Evolutionary conservation across 495 filamentous ascomycete genomes (phyloP).

Genomic region (Neurospora hispaniola): DNA sequence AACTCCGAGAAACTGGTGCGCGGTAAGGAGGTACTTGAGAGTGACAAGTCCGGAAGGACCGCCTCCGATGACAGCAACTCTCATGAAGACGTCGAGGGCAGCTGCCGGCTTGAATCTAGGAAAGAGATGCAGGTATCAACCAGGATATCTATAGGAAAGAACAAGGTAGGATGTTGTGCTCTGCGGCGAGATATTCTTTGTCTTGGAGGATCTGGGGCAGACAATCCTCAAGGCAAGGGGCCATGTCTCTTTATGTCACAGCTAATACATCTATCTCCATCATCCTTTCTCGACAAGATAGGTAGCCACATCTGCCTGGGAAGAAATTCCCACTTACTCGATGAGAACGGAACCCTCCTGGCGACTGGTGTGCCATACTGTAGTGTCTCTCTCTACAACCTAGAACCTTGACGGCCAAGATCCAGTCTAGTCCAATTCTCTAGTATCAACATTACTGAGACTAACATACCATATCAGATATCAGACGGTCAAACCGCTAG

Average conservation of each 20-base stretch:
- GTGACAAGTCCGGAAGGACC: constrained; percentile 37
- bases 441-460: neutral
- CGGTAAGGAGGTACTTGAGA: constrained; percentile 31
- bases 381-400: neutral
- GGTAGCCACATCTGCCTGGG: neutral
- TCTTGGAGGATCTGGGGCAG: neutral
- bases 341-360: neutral
- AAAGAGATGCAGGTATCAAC: neutral
- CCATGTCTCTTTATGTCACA: neutral
- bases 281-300: neutral
- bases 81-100: constrained; percentile 1
- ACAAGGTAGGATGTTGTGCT: neutral
- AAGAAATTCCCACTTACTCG: neutral
- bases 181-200: neutral
- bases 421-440: neutral
- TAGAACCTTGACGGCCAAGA: neutral
- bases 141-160: neutral
- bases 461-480: neutral
- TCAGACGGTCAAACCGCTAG: neutral
- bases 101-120: neutral
- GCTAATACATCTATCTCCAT: neutral
- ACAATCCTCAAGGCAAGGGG: neutral
- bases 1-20: constrained; percentile 19
- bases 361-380: neutral
- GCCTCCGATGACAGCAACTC: constrained; percentile 33